phyloP scores from a whole-genome alignment of 108 stramenopile genomes.

The Pseudonitzschia multiseries region DNA sequence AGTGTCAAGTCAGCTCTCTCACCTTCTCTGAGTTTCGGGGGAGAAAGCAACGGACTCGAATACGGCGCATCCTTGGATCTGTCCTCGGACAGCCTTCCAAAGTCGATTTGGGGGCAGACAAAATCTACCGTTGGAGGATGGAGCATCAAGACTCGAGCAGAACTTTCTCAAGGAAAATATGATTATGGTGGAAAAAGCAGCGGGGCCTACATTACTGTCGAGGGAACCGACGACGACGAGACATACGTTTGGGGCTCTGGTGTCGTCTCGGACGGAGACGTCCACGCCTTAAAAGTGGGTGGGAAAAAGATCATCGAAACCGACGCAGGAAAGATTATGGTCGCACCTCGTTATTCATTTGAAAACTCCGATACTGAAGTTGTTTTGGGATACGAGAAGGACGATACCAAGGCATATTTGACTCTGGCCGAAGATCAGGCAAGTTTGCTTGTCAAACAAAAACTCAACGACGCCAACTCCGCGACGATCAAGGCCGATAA shows the following conservation, averaged over 20 bases:
- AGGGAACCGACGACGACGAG: neutral
- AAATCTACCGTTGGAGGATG: neutral
- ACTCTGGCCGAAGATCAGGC: neutral
- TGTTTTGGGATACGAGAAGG: neutral
- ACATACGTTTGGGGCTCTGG: slow-evolving; percentile 6
- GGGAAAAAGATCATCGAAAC: slow-evolving; percentile 2
- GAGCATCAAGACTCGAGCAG: slow-evolving; percentile 1
- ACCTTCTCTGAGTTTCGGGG: neutral
- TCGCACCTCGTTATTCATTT: neutral
- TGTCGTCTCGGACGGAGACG: neutral
- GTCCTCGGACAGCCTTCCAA: neutral
- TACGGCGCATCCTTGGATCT: slow-evolving; percentile 4
- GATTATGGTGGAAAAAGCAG: neutral
- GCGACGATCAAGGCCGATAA: neutral
- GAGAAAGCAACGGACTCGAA: neutral
- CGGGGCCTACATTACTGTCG: slow-evolving; percentile 5
- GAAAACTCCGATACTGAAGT: neutral
- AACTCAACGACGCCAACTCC: neutral
- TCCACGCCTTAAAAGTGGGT: neutral
- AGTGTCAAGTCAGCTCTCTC: neutral
- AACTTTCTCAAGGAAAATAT: slow-evolving; percentile 1
- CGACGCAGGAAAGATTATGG: neutral
- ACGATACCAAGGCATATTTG: slow-evolving; percentile 5
- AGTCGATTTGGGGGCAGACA: neutral
- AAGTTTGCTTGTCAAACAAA: neutral